Conservation (phyloP, 805 yeast genomes). For the Saccharomyces jurei region DNA sequence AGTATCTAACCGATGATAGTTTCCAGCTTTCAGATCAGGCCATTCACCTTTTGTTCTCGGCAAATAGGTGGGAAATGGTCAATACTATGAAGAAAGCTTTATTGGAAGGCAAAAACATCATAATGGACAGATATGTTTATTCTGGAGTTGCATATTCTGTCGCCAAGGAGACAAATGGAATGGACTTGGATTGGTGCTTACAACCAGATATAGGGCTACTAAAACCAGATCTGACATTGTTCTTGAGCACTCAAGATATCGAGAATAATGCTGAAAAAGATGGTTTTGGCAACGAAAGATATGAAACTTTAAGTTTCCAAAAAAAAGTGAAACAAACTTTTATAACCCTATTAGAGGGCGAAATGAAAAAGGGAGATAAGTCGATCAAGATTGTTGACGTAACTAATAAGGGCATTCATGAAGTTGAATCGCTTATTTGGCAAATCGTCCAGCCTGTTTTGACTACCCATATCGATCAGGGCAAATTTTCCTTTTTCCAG, state of each 20-base stretch:
- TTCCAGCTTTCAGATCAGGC: slow-evolving; percentile 62
- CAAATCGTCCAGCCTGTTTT: slow-evolving; percentile 10
- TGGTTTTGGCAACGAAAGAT: slow-evolving; percentile 92
- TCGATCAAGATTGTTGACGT: slow-evolving; percentile 50
- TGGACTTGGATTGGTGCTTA: slow-evolving; percentile 68
- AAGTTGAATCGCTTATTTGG: slow-evolving; percentile 47
- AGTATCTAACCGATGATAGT: slow-evolving; percentile 49
- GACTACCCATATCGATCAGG: background rate
- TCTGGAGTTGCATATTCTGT: slow-evolving; percentile 90
- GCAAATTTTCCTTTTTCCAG: background rate
- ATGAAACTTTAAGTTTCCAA: slow-evolving; percentile 73
- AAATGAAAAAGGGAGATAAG: slow-evolving; percentile 5
- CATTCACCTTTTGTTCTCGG: slow-evolving; percentile 80
- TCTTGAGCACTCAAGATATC: slow-evolving; percentile 49
- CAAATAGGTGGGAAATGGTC: slow-evolving; percentile 87
- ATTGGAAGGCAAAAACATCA: slow-evolving; percentile 46
- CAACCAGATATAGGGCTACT: slow-evolving; percentile 80
- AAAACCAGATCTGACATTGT: slow-evolving; percentile 75
- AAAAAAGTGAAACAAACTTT: slow-evolving; percentile 58
- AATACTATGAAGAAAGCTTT: slow-evolving; percentile 39
- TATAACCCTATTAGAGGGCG: slow-evolving; percentile 34
- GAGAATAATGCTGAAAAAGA: slow-evolving; percentile 41
- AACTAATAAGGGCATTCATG: slow-evolving; percentile 46
- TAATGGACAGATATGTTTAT: slow-evolving; percentile 82
- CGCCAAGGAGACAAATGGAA: slow-evolving; percentile 52